Base-by-base conservation (phyloP, 352 stramenopile species). In the Phytopythium boreale region DNA sequence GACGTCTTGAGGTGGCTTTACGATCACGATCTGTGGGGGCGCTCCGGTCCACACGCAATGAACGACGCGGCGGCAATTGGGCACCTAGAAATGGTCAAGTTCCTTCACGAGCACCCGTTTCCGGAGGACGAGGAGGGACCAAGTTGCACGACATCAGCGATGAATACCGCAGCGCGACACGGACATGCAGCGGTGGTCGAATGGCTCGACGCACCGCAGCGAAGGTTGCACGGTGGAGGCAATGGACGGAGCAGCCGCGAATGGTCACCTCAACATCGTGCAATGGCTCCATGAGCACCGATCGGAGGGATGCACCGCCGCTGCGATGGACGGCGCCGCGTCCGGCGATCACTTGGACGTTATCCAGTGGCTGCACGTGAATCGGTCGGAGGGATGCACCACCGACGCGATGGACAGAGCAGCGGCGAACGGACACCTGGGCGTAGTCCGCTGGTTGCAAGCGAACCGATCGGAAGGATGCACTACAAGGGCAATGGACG, bases 391-490 rank as follows among this genome's bases (percentile, higher is more conserved):
- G 39, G 39, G 39, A 9, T 44, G 39, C 39, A 49, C 17, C 3
- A 24, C 41, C 39, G 39, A 11, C 20, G 44, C 20, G 12, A 50
- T 50, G 44, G 44, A 65, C 9, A 10, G 14, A 14, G 36, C 36
- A 1, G 36, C 36, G 11, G 4, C 36, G 14, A 15, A 17, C n/a
- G 36, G 36, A 1, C 36, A 43, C 36, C 14, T 43, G n/a, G 47
- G 60, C n/a, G 58, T 68, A 2, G 63, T 74, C 20, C 17, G 63
- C n/a, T 74, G 67, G 67, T 64, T 74, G 24, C 47, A 68, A 11
- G 55, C 64, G 15, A 53, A 73, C 31, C 58, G 67, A 0, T 70
- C 59, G 9, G 55, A 68, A 8, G 59, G 67, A 1, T 70, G 67
- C 17, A 41, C 69, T 22, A 14, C 50, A 20, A 46, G 20, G 15